Base-by-base conservation (phyloP, 2,329 filamentous ascomycete genomes). In the Hymenoscyphus fructigenus region DNA sequence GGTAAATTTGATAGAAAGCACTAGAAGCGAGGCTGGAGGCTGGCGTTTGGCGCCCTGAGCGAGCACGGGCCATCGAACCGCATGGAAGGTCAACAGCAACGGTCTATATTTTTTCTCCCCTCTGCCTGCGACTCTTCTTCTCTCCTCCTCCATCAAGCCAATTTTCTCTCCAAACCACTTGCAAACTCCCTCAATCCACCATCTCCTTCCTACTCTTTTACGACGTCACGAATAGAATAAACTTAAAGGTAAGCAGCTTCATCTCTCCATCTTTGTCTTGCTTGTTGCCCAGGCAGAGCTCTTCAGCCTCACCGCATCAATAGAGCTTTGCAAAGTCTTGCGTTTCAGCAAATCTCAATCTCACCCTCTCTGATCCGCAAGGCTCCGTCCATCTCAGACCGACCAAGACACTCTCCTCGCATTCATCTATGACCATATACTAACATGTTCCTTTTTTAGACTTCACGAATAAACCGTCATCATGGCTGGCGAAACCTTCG, bases 401-500 rank as follows among this genome's bases (percentile, higher is more conserved):
- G 29, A 58, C 44, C 28, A 41, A 53, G 55, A 28, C 41, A 36
- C 61, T 57, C 36, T 4, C 20, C 44, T 23, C n/a, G n/a, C 10
- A 7, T 14, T 53, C 47, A 53, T 23, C 23, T 23, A 5, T 26
- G 26, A 12, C 34, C 41, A 58, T 36, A 36, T 64, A 57, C 69
- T 70, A 63, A 70, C 63, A 63, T 55, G 29, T 59, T 36, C 47
- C 20, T 63, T 57, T 38, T 3, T 28, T 59, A 67, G 58, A 66
- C 56, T 58, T 44, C 36, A 65, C 59, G 59, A 59, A 61, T 26
- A 66, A 68, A 69, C 79, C 81, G 77, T 78, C 82, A 91, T 80
- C 80, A 97, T 96, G 92, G 83, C 92, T 82, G 75, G 73, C 73
- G 93, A 98, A 86, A 97, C 93, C 75, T 99, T 99, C 85, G 94